Evolutionary conservation across 2,329 filamentous ascomycete species (phyloP).

Genomic region (Geosmithia morbida): DNA sequence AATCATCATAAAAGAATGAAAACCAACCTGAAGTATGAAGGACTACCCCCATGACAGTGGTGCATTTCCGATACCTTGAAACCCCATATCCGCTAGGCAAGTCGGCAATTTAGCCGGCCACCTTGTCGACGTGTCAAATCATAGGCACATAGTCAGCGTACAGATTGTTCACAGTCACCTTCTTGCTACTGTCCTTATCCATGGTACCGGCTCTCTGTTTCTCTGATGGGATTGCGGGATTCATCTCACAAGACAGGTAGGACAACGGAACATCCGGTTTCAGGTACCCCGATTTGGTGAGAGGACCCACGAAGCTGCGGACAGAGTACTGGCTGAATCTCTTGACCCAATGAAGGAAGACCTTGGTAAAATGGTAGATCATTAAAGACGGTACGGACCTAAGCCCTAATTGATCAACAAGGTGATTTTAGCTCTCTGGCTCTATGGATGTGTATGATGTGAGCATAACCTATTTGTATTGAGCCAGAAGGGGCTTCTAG

Average conservation of each 20-base stretch:
- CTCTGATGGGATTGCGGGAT: neutral
- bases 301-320: neutral
- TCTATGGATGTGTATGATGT: too few relatives aligned
- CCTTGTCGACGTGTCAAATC: neutral
- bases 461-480: too few relatives aligned
- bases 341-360: neutral
- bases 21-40: too few relatives aligned
- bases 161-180: neutral
- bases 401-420: too few relatives aligned
- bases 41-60: too few relatives aligned
- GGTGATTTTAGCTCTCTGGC: neutral
- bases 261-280: neutral
- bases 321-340: neutral
- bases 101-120: neutral
- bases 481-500: too few relatives aligned
- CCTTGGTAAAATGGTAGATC: neutral
- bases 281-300: neutral
- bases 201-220: neutral
- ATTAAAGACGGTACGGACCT: neutral
- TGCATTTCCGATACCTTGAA: too few relatives aligned
- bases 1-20: too few relatives aligned
- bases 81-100: neutral
- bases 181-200: neutral
- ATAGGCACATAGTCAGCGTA: neutral
- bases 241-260: neutral